phyloP scores from a whole-genome alignment of 345 rosid genomes.

The Angophora floribunda region DNA sequence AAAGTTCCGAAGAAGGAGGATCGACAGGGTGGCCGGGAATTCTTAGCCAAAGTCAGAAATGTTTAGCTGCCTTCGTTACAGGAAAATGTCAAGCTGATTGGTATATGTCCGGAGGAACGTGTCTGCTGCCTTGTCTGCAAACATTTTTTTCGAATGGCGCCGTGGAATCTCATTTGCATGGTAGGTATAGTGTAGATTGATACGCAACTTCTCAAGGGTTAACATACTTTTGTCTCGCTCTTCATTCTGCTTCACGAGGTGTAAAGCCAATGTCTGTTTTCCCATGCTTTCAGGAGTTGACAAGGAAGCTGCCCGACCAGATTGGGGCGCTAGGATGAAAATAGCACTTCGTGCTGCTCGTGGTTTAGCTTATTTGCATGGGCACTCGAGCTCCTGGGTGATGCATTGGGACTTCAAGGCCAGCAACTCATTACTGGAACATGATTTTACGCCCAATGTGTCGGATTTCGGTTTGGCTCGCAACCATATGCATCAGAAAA shows the following conservation, averaged over 20 bases:
- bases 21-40: conserved; percentile 78
- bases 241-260: neutral
- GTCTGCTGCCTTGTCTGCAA: conserved; percentile 75
- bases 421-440: conserved; percentile 83
- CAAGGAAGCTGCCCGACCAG: conserved; percentile 58
- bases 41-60: conserved; percentile 91
- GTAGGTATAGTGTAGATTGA: conserved; percentile 16
- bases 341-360: conserved; percentile 96
- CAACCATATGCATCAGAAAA: conserved; percentile 76
- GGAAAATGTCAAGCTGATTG: conserved; percentile 58
- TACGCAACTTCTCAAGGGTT: neutral
- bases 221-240: neutral
- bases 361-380: conserved; percentile 86
- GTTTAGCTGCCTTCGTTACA: conserved; percentile 62
- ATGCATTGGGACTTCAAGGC: conserved; percentile 94
- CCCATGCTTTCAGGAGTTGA: conserved; percentile 41
- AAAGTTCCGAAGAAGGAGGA: conserved; percentile 82
- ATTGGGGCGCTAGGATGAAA: conserved; percentile 85
- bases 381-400: conserved; percentile 88
- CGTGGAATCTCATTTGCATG: conserved; percentile 90
- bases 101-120: conserved; percentile 81
- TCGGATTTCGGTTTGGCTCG: conserved; percentile 94
- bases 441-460: conserved; percentile 85
- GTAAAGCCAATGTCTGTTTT: neutral
- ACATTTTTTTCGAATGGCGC: conserved; percentile 78